Evolutionary conservation across 2,329 filamentous ascomycete species (phyloP).

Genomic region (Apiospora koreana): DNA sequence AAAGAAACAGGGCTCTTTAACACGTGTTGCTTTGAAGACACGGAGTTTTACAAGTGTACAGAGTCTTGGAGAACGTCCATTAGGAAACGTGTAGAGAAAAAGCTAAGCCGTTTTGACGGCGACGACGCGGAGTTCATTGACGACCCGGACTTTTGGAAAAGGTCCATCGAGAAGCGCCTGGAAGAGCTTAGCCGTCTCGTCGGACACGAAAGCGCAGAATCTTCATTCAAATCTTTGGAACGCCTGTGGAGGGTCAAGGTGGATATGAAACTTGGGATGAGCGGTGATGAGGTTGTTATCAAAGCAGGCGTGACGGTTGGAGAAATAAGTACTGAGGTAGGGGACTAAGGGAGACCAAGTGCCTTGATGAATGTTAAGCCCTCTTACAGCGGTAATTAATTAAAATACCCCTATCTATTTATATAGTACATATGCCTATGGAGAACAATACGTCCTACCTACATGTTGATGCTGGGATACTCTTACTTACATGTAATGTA

Average conservation of each 20-base stretch:
- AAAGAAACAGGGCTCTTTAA: not conserved
- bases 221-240: not conserved
- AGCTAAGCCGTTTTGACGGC: too few species aligned
- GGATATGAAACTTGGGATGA: conserved; percentile 15
- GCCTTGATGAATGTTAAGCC: not conserved
- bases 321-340: not conserved
- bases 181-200: not conserved
- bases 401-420: too few species aligned
- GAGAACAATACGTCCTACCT: too few species aligned
- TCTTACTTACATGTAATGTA: too few species aligned
- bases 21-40: not conserved
- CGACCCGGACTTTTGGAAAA: not conserved
- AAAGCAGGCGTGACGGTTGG: conserved; percentile 11
- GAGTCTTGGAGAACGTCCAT: not conserved
- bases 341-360: not conserved
- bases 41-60: too few species aligned
- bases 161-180: not conserved
- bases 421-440: too few species aligned
- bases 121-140: too few species aligned
- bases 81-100: not conserved
- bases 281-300: conserved; percentile 10
- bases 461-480: too few species aligned
- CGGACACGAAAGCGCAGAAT: not conserved
- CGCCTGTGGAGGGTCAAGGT: not conserved
- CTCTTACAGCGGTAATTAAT: not conserved